Evolutionary conservation across 2,329 filamentous ascomycete genomes (phyloP).

Genomic region (Penicillium sp.): DNA sequence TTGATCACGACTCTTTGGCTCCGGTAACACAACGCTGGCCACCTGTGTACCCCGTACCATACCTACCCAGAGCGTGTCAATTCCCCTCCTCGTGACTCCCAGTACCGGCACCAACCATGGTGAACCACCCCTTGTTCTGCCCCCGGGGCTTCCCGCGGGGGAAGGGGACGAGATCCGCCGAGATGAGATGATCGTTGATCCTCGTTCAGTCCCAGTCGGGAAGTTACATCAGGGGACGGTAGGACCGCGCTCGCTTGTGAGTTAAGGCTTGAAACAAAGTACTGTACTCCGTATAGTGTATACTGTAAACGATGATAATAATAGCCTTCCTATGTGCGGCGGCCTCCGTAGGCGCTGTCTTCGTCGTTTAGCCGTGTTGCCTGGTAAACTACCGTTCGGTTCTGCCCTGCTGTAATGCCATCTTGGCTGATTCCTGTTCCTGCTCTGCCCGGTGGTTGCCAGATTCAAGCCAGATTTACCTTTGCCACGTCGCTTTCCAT

Average conservation of each 20-base stretch:
- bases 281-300: too few species aligned
- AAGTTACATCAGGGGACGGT: slow-evolving; percentile 19
- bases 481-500: slow-evolving; percentile 1
- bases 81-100: neutral
- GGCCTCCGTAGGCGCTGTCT: neutral
- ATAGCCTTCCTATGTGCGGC: neutral
- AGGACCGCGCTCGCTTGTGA: neutral
- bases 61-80: neutral
- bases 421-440: neutral
- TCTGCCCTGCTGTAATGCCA: neutral
- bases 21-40: neutral
- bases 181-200: neutral
- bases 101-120: neutral
- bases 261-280: neutral
- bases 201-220: slow-evolving; percentile 19
- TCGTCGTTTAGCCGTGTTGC: neutral
- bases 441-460: neutral
- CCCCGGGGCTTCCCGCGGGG: slow-evolving; percentile 32
- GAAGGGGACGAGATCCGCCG: slow-evolving; percentile 21
- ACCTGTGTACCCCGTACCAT: too few species aligned
- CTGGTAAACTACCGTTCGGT: neutral
- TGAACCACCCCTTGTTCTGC: slow-evolving; percentile 6
- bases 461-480: neutral
- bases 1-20: neutral
- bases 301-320: neutral